Evolutionary conservation across 331 rosid species (phyloP), one percentile per base, ranked within the genome.

Genomic region (Malus hybrid): DNA sequence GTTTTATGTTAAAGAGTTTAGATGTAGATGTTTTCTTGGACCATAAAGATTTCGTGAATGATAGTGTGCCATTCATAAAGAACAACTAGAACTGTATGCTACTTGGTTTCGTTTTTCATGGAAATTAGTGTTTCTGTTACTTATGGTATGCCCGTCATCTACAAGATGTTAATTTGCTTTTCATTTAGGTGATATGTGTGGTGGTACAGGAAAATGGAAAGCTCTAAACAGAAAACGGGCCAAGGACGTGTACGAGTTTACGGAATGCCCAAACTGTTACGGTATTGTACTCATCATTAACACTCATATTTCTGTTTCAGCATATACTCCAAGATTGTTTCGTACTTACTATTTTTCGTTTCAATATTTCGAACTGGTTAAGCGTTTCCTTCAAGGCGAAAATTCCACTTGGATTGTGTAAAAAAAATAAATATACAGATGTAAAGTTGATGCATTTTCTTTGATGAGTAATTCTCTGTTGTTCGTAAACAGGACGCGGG

Each of bases 121-220:
- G 13, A 24, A 65, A 27, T 72, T 72, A 57, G 24, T n/a, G 56
- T 18, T 60, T 75, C 42, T 28, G 70, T 52, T 36, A 74, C 31
- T 22, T 34, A 1, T 80, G 62, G 50, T 22, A 50, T 42, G 12
- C 61, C 13, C 15, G 18, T 79, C 57, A 69, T 76, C 55, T 39
- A 42, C 81, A 65, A 60, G 64, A 70, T 69, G 64, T 70, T 75
- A 56, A 31, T 79, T 87, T 80, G 65, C 79, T 85, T 83, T 87
- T 75, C 73, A 73, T 87, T 78, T 85, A 93, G 98, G 97, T 85
- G 98, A 93, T 85, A 93, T 93, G 98, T 93, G 98, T 76, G 98
- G 98, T 78, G 97, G 98, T 78, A 93, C 98, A 56, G 98, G 98
- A 82, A 93, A 93, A 87, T 93, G 98, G 98, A 93, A 93, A 88